Conservation (phyloP, 768 basidiomycete genomes). For the Boletus rubroflammeus region DNA sequence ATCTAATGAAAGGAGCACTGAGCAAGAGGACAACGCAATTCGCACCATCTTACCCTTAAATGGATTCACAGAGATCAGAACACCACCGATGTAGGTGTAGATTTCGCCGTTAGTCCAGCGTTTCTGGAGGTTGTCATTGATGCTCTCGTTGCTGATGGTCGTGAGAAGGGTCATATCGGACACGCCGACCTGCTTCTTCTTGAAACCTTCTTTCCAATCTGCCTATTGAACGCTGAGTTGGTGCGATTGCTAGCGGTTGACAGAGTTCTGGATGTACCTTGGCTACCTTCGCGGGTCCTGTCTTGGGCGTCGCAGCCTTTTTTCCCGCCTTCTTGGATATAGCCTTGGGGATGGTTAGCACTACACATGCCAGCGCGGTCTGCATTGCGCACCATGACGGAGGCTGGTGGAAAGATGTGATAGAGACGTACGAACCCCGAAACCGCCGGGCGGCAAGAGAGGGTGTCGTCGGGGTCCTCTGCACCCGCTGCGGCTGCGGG, state of each 20-base stretch:
- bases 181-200: conserved; percentile 98
- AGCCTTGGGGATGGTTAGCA: conserved; percentile 45
- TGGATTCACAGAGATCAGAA: conserved; percentile 98
- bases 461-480: conserved; percentile 20
- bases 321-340: conserved; percentile 89
- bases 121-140: conserved; percentile 98
- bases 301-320: conserved; percentile 68
- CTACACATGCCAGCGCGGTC: background rate
- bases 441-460: conserved; percentile 2
- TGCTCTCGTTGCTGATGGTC: conserved; percentile 94
- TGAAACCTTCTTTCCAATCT: conserved; percentile 99
- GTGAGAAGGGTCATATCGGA: conserved; percentile 97
- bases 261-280: conserved; percentile 51
- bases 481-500: conserved; percentile 15
- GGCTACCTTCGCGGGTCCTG: conserved; percentile 58
- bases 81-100: conserved; percentile 98
- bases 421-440: conserved; percentile 8
- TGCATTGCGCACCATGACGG: conserved; percentile 21
- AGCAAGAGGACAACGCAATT: background rate
- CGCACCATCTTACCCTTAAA: conserved; percentile 67
- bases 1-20: conserved; percentile 46
- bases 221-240: conserved; percentile 51
- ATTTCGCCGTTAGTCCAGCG: conserved; percentile 94
- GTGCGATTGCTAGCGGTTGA: conserved; percentile 3
- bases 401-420: conserved; percentile 4